Base-by-base conservation (phyloP, 768 basidiomycete species). In the Boletus vermiculosoides region DNA sequence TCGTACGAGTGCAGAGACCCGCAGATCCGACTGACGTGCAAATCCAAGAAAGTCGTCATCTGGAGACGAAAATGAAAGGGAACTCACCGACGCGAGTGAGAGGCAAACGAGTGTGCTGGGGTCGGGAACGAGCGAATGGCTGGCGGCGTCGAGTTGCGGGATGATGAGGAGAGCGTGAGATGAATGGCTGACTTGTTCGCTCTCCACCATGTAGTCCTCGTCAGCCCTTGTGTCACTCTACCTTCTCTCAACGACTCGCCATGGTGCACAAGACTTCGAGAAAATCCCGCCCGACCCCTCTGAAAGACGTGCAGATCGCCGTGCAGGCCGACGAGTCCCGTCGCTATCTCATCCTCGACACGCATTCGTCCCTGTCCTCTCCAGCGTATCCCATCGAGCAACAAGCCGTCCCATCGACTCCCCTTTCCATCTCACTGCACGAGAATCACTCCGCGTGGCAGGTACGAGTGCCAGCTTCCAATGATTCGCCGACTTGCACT, bases 1-100 rank as follows among this genome's bases (percentile, higher is more conserved):
- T 65, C 64, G 63, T 54, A 30, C 50, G 39, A 18, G 64, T 39
- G 46, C 61, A 28, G 23, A 50, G 65, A 61, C 60, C 51, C 52
- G 57, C 59, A 61, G 66, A 67, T 82, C 79, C 51, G 81, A 82
- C 83, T 84, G 83, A 83, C 83, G 81, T 84, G 83, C 83, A 83
- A 83, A 83, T 75, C 69, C 74, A 65, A 62, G 65, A 72, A 69
- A 66, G 57, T 83, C 82, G 75, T 83, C 81, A 65, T 71, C 50
- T 61, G 20, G 30, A 44, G 44, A 25, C 10, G 20, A 25, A 55
- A 40, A 40, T 23, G 47, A 47, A 63, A 23, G 0, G 10, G 37
- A 34, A 44, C 70, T 66, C 58, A 71, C 70, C 58, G 37, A 48
- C n/a, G 53, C n/a, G 39, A n/a, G 25, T 16, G 45, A 22, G 20